These are phyloP conservation scores for Xylaria sp. DNA, from an alignment of 2,329 filamentous ascomycete species.

Conservation along the genomic window DNA sequence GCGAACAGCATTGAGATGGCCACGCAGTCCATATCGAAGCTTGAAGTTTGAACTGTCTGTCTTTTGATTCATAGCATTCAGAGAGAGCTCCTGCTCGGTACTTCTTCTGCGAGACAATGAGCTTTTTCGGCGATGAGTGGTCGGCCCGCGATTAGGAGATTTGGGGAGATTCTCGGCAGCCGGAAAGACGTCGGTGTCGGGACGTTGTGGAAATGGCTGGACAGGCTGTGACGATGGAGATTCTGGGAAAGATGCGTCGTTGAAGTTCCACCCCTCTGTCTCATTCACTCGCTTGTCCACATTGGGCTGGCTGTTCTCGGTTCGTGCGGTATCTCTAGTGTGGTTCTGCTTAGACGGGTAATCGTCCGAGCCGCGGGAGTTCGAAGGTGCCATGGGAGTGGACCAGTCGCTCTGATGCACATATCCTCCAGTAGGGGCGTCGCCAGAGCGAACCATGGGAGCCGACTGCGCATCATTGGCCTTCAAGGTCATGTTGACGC, in stretches of 20 bases:
- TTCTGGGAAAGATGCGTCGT: constrained; percentile 65
- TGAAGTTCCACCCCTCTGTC: constrained; percentile 86
- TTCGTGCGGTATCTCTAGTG: constrained; percentile 36
- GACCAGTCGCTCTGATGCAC: constrained; percentile 29
- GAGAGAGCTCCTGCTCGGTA: constrained; percentile 58
- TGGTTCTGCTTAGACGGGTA: constrained; percentile 33
- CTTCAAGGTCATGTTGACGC: constrained; percentile 32
- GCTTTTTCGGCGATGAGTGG: constrained; percentile 72
- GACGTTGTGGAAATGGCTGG: constrained; percentile 54
- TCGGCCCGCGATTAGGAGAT: constrained; percentile 65
- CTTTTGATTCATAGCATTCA: constrained; percentile 49
- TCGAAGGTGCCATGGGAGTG: constrained; percentile 21
- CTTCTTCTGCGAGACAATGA: constrained; percentile 69
- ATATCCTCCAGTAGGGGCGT: constrained; percentile 42
- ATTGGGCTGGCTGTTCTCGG: constrained; percentile 39
- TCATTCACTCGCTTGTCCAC: constrained; percentile 48
- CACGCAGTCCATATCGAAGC: constrained; percentile 83
- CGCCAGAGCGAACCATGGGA: constrained; percentile 50
- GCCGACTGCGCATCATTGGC: constrained; percentile 40
- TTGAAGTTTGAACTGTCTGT: constrained; percentile 77
- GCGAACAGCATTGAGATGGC: constrained; percentile 88
- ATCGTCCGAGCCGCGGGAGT: constrained; percentile 27
- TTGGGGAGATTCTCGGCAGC: constrained; percentile 74
- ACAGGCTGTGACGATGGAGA: constrained; percentile 40
- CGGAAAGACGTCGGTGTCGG: constrained; percentile 84